phyloP scores from a whole-genome alignment of 139 green algal genomes.

The Astrephomene gubernaculifera region DNA sequence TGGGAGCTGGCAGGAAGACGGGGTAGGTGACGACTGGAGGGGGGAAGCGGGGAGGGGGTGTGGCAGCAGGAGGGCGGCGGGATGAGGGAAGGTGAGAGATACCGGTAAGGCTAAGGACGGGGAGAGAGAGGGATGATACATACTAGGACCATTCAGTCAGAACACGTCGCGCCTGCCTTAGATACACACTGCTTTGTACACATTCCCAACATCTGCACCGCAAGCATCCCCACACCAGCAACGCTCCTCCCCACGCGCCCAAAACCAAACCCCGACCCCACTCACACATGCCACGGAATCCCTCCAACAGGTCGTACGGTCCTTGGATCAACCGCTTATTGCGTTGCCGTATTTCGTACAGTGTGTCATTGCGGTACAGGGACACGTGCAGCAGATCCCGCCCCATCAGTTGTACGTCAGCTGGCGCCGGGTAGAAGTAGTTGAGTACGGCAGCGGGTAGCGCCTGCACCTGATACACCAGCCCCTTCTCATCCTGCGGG shows the following conservation, averaged over 20 bases:
- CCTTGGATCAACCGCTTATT: slow-evolving; percentile 20
- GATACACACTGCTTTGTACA: too few species aligned
- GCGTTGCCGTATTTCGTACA: background rate
- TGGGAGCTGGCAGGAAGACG: slow-evolving; percentile 31
- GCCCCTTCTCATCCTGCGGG: slow-evolving; percentile 5
- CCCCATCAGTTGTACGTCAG: background rate
- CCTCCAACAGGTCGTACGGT: slow-evolving; percentile 42
- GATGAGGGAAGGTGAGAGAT: background rate
- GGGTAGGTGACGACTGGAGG: slow-evolving; percentile 29
- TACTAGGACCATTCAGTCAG: background rate
- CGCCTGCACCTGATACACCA: slow-evolving; percentile 39
- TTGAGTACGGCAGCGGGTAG: slow-evolving; percentile 19
- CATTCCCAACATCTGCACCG: too few species aligned
- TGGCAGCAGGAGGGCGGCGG: background rate
- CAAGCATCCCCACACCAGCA: too few species aligned
- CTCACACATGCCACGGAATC: slow-evolving; percentile 40
- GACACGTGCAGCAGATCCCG: slow-evolving; percentile 28
- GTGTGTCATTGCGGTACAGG: slow-evolving; percentile 24
- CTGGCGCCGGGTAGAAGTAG: slow-evolving; percentile 24
- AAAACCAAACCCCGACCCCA: background rate
- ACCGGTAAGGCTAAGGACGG: background rate
- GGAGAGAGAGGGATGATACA: too few species aligned
- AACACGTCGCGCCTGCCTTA: background rate
- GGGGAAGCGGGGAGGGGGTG: background rate
- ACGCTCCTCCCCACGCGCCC: background rate